Base-by-base conservation (phyloP, 306 rosid species). In the Spatholobus suberectus region DNA sequence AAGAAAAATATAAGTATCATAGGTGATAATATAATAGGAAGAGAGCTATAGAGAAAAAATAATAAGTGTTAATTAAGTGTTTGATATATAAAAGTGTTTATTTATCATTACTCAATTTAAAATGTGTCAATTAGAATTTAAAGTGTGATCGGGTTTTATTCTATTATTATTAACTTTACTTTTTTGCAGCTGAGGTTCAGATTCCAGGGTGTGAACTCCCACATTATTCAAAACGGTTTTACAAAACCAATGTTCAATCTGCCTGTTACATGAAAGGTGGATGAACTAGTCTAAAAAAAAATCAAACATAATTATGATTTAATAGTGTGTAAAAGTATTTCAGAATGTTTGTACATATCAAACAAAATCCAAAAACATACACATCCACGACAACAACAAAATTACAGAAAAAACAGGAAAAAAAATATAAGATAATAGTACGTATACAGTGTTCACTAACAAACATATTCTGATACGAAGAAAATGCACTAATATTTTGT, bases 401-500 rank as follows among this genome's bases (percentile, higher is more conserved):
- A 49, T 21, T 21, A 49, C 43, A 44, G 34, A 35, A 21, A 12
- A 54, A 37, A n/a, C n/a, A n/a, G n/a, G n/a, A n/a, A n/a, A n/a
- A 21, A 14, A 20, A 3, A 27, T 11, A 27, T 29, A 43, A 70
- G 26, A 82, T 37, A 54, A 47, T n/a, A n/a, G n/a, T 41, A 78
- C 46, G 49, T 15, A 80, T 61, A 62, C 77, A 59, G 15, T 70
- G 57, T 27, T 70, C 69, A 49, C 47, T 49, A 43, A 24, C 62
- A 57, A 73, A 54, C 47, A 79, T 61, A 79, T 58, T 73, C 75
- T 18, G 35, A 73, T 46, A 13, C 44, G 41, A 74, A 51, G 80
- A 58, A 58, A 49, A 17, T 46, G 5, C 40, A 61, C 38, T 61
- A 14, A 61, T 27, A 27, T 27, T 61, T 34, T 63, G 69, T 63